Evolutionary conservation across 2,329 filamentous ascomycete genomes (phyloP).

Genomic region (Tetracladium maxilliforme): DNA sequence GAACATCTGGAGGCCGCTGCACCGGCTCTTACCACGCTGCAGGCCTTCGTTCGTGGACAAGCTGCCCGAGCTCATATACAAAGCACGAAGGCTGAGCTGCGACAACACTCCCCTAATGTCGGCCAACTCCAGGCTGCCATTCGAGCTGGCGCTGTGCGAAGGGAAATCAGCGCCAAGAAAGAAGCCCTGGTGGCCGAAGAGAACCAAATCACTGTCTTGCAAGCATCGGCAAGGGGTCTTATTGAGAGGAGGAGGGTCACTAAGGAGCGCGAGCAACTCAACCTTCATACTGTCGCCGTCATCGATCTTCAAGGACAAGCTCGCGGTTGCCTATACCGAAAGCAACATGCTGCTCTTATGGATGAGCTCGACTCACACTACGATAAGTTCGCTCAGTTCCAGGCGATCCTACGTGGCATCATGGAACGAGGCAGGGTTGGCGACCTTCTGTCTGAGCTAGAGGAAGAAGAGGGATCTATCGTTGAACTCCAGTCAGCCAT

Average conservation of each 20-base stretch:
- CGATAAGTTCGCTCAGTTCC: conserved; percentile 52
- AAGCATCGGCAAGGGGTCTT: conserved; percentile 47
- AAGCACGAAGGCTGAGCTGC: conserved; percentile 33
- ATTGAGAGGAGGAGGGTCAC: conserved; percentile 35
- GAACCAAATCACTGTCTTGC: conserved; percentile 31
- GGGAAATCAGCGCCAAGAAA: conserved; percentile 30
- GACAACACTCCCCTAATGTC: conserved; percentile 24
- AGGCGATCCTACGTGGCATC: conserved; percentile 67
- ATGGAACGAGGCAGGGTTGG: conserved; percentile 62
- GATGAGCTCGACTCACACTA: conserved; percentile 56
- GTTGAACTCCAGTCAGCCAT: conserved; percentile 61
- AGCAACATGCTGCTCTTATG: conserved; percentile 46
- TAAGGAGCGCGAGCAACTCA: conserved; percentile 36
- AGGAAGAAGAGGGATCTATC: conserved; percentile 69
- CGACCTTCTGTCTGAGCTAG: conserved; percentile 59
- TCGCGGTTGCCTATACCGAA: conserved; percentile 50
- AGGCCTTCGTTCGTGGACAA: conserved; percentile 24
- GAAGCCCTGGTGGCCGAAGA: conserved; percentile 31
- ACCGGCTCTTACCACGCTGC: conserved; percentile 33
- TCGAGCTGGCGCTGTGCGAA: conserved; percentile 38
- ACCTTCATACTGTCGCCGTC: conserved; percentile 39
- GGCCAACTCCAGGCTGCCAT: conserved; percentile 15
- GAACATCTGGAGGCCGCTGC: conserved; percentile 33
- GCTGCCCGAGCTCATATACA: conserved; percentile 27
- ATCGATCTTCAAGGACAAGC: conserved; percentile 50